Base-by-base conservation (phyloP, 2,329 filamentous ascomycete genomes). In the Hymenoscyphus infarciens region DNA sequence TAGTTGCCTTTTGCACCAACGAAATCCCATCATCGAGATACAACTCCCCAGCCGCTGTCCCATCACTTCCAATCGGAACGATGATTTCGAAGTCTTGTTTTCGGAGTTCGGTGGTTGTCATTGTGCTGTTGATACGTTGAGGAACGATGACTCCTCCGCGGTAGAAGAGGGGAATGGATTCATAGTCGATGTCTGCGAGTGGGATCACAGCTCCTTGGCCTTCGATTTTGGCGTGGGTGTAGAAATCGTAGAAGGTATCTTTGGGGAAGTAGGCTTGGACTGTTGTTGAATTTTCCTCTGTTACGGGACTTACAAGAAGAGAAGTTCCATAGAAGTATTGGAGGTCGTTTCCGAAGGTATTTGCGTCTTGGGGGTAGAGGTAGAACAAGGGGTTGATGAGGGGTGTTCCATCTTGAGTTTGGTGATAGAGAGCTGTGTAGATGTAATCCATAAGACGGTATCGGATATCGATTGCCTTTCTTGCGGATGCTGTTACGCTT, bases 1-100 rank as follows among this genome's bases (percentile, higher is more conserved):
- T 84, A n/a, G 80, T 83, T 0, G 69, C 73, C 2, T 76, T 65
- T 74, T 90, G 89, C 63, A 83, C 77, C 57, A 93, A 69, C 29
- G 82, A 86, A 63, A 87, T 85, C 8, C 91, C 91, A 64, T 96
- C 91, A 68, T 95, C 91, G 5, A 95, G 77, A 73, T 93, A 95
- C 62, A 95, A 78, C 59, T 80, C 79, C 0, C 91, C 91, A 1
- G 72, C 74, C 0, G 91, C 91, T 6, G 77, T 83, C 2, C 87
- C 89, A 59, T 88, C 77, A 0, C 73, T 71, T 5, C 82, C 85
- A 0, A 89, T 81, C 0, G 90, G 87, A 54, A 96, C 81, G 39
- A 94, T 71, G 58, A 96, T 77, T 72, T 87, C 82, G 76, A 94
- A 94, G 67, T 86, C 80, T 68, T 89, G 79, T 67, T 83, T 80